Base-by-base conservation (phyloP, 371 early-diverging fungal genomes). In the Saksenaea oblongispora region DNA sequence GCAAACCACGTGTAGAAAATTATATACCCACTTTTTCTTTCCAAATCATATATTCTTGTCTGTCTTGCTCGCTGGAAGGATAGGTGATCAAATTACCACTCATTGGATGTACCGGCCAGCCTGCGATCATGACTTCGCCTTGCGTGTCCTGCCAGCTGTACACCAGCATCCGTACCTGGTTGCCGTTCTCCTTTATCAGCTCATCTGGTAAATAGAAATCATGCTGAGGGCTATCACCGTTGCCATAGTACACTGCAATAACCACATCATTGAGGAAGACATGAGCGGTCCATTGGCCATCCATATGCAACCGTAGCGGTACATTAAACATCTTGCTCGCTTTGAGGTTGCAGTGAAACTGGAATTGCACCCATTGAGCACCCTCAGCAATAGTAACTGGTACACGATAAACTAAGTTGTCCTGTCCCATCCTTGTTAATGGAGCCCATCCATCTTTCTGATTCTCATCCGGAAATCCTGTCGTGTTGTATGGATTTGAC, bases 401-500 rank as follows among this genome's bases (percentile, higher is more conserved):
- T 8, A 76, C 34, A 15, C 56, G 58, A 24, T 59, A 65, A 0
- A 34, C 15, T 2, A 31, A 27, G 17, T 69, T 57, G 1, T 67
- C 65, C 31, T 56, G 51, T 24, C 66, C 57, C 0, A 67, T 44
- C 0, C 54, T 17, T 18, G 28, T 73, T 60, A 31, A 79, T 44
- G 65, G 58, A 0, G 66, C 59, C 54, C 68, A 63, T 66, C 75
- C 73, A 1, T 68, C 72, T 0, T 60, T 54, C 1, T 63, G 37
- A 1, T 54, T 39, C 59, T 93, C 93, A 64, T 91, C 93, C 0
- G 93, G 92, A 65, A 93, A 85, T 0, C 95, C 95, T 15, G 88
- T 85, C 1, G 86, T 79, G 27, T 70, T 82, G 76, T 78, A 89
- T 1, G 87, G 78, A 60, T 84, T 80, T 18, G 72, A 59, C 22